Evolutionary conservation across 2,329 filamentous ascomycete genomes (phyloP).

Genomic region (Venturia asperata): DNA sequence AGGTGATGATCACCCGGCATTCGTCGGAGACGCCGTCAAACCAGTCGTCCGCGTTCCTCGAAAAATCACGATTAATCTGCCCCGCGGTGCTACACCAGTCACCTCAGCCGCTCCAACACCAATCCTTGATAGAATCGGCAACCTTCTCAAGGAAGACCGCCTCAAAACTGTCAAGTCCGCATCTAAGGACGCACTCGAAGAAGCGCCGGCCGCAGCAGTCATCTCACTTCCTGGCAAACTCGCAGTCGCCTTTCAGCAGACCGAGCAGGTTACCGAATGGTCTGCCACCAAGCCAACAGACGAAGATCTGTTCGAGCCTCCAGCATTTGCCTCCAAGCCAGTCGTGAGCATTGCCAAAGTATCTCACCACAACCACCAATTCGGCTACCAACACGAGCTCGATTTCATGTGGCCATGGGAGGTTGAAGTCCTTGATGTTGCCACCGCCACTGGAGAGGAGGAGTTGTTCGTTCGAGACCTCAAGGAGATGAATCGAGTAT

Average conservation of each 20-base stretch:
- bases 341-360: slow-evolving; percentile 8
- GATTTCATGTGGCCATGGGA: slow-evolving; percentile 3
- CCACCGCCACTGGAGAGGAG: background rate
- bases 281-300: slow-evolving; percentile 9
- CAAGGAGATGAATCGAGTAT: background rate
- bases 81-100: background rate
- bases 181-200: background rate
- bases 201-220: slow-evolving; percentile 8
- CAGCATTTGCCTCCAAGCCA: slow-evolving; percentile 16
- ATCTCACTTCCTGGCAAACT: background rate
- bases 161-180: slow-evolving; percentile 1
- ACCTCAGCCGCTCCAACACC: background rate
- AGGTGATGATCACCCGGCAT: background rate
- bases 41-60: background rate
- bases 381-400: slow-evolving; percentile 13
- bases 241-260: background rate
- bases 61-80: slow-evolving; percentile 11
- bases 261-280: background rate
- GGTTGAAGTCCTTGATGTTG: background rate
- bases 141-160: background rate
- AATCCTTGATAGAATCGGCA: slow-evolving; percentile 1
- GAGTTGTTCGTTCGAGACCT: background rate
- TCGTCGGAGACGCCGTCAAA: background rate
- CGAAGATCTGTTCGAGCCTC: slow-evolving; percentile 14
- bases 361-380: slow-evolving; percentile 13